A percentile compares a stretch with the other conserved stretches of the same genome.
Evolutionary conservation across 176 grass and related monocot species (phyloP).

Genomic region (Triticum turgidum): DNA sequence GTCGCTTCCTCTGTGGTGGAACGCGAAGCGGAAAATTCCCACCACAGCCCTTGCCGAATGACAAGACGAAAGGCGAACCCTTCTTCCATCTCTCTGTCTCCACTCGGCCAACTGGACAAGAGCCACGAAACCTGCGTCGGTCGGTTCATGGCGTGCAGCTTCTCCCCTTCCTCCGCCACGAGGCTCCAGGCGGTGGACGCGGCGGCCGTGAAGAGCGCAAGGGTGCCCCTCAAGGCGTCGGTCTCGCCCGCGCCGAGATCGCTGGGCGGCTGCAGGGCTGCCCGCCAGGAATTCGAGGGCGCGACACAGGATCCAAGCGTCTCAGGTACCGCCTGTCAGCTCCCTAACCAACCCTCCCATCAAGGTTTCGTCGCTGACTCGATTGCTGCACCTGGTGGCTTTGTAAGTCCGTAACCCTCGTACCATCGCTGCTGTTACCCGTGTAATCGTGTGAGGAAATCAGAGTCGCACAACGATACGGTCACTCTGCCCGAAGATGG

Average conservation of each 20-base stretch:
- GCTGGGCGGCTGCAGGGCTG: constrained; percentile 47
- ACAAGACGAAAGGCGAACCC: not conserved
- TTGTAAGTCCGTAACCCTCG: not conserved
- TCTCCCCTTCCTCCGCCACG: constrained; percentile 62
- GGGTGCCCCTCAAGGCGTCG: constrained; percentile 21
- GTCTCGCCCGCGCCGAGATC: constrained; percentile 24
- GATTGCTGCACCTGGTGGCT: not conserved
- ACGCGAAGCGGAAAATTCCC: not conserved
- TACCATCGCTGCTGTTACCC: not conserved
- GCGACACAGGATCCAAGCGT: constrained; percentile 49
- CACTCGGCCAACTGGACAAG: not conserved
- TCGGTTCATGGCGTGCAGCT: constrained; percentile 67
- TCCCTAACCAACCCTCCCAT: not conserved
- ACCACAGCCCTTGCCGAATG: not conserved
- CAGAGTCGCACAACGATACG: not conserved
- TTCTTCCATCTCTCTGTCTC: not conserved
- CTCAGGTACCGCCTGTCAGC: constrained; percentile 27
- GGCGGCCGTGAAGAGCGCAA: constrained; percentile 37
- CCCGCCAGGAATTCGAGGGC: constrained; percentile 48
- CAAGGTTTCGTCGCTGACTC: not conserved
- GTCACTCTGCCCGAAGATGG: too few relatives aligned
- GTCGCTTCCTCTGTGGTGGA: constrained; percentile 33
- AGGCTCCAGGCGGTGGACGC: constrained; percentile 61
- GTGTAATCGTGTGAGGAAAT: not conserved
- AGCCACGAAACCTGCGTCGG: not conserved